These are phyloP conservation scores for Luvunga scandens DNA, from an alignment of 345 rosid genomes.

Conservation along the genomic window DNA sequence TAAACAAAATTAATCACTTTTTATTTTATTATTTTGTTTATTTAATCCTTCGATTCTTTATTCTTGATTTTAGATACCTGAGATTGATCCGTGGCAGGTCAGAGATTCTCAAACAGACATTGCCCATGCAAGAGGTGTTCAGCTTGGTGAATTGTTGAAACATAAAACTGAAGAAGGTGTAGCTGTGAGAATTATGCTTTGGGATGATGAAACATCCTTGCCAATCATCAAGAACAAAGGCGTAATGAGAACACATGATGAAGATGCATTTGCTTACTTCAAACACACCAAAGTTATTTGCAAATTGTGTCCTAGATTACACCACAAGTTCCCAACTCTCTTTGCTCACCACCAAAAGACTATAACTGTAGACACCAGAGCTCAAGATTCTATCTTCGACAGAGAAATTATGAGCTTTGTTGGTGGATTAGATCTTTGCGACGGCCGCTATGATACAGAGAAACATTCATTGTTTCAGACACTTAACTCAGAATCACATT, in stretches of 20 bases:
- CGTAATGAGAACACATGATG: slow-evolving; percentile 69
- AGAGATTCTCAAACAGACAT: slow-evolving; percentile 62
- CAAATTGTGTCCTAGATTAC: slow-evolving; percentile 63
- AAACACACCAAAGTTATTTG: slow-evolving; percentile 62
- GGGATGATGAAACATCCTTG: slow-evolving; percentile 83
- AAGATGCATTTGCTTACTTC: slow-evolving; percentile 63
- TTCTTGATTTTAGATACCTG: not conserved
- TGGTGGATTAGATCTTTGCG: slow-evolving; percentile 83
- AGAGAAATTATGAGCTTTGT: slow-evolving; percentile 78
- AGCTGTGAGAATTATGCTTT: slow-evolving; percentile 80
- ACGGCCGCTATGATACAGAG: slow-evolving; percentile 79
- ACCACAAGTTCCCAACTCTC: slow-evolving; percentile 68
- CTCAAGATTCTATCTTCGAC: slow-evolving; percentile 24
- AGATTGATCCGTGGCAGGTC: slow-evolving; percentile 31
- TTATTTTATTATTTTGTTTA: not conserved
- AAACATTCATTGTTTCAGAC: slow-evolving; percentile 75
- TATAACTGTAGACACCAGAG: slow-evolving; percentile 50
- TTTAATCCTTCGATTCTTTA: not conserved
- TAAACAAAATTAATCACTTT: slow-evolving; percentile 19
- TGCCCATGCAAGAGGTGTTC: slow-evolving; percentile 63
- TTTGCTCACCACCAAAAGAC: slow-evolving; percentile 93
- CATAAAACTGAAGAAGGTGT: slow-evolving; percentile 80
- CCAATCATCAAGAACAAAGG: slow-evolving; percentile 82
- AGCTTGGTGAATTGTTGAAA: slow-evolving; percentile 67
- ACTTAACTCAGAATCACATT: slow-evolving; percentile 43